phyloP scores from a whole-genome alignment of 148 eudicot species.

The Rhododendron mucronatum region DNA sequence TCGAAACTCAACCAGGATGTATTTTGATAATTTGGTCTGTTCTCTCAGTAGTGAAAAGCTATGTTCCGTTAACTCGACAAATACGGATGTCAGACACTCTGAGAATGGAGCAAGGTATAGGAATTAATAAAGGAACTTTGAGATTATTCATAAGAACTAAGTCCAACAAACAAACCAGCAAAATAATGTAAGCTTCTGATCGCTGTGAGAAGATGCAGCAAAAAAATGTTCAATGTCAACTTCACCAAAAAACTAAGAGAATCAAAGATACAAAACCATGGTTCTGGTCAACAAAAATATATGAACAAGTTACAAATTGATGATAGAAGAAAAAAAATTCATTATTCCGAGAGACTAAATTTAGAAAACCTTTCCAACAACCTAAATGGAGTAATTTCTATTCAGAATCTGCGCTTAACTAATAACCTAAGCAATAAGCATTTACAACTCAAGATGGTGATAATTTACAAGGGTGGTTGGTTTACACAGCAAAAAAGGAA shows the following conservation, averaged over 20 bases:
- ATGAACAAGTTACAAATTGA: not conserved
- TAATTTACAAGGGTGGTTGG: constrained; percentile 35
- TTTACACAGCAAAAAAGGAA: constrained; percentile 20
- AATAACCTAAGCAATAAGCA: constrained; percentile 27
- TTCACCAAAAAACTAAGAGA: not conserved
- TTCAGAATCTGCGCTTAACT: constrained; percentile 21
- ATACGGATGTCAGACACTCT: not conserved
- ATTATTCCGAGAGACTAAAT: not conserved
- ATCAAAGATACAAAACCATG: not conserved
- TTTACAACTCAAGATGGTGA: constrained; percentile 28
- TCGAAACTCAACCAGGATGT: not conserved
- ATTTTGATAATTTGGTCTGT: too few species aligned
- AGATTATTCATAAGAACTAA: not conserved
- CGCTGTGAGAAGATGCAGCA: not conserved
- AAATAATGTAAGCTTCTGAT: not conserved
- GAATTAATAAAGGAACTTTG: not conserved
- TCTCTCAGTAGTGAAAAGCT: too few species aligned
- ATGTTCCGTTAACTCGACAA: not conserved
- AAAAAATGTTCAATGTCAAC: not conserved
- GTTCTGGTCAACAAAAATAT: not conserved
- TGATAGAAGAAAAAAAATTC: not conserved
- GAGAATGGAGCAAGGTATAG: too few species aligned
- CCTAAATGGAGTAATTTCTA: constrained; percentile 10
- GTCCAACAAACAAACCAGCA: not conserved
- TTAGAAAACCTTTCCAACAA: not conserved